Conservation (phyloP, 2,329 filamentous ascomycete species). For the Macrophomina tecta region DNA sequence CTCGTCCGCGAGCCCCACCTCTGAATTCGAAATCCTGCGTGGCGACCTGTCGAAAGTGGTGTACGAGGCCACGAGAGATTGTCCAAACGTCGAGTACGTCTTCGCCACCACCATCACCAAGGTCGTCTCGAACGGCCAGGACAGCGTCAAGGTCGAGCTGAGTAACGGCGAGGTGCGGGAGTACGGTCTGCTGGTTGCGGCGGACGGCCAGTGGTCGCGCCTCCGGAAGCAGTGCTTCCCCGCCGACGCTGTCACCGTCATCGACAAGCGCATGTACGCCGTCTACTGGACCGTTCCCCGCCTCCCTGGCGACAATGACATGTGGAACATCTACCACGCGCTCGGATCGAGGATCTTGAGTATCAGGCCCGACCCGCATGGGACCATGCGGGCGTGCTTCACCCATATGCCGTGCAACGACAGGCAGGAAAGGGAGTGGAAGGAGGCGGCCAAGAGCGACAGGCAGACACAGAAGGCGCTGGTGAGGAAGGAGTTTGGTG, state of each 20-base stretch:
- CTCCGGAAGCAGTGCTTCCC: conserved; percentile 31
- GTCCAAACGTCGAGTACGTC: conserved; percentile 33
- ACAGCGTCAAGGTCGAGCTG: conserved; percentile 9
- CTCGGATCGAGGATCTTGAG: conserved; percentile 32
- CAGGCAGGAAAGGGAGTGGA: conserved; percentile 25
- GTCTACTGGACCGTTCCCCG: conserved; percentile 29
- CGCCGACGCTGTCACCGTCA: conserved; percentile 11
- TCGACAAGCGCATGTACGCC: conserved; percentile 29
- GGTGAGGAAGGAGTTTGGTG: conserved; percentile 32
- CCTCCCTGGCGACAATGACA: conserved; percentile 27
- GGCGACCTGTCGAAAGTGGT: conserved; percentile 57
- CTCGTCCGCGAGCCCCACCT: conserved; percentile 44
- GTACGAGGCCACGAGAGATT: conserved; percentile 37
- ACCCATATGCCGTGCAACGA: conserved; percentile 27
- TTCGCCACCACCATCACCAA: conserved; percentile 32
- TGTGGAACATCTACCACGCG: conserved; percentile 30
- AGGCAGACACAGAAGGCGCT: conserved; percentile 21
- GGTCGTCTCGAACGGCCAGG: conserved; percentile 26
- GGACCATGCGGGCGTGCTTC: conserved; percentile 34
- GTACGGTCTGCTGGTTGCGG: neutral
- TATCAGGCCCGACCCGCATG: conserved; percentile 36
- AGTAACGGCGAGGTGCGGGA: neutral
- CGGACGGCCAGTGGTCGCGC: conserved; percentile 29
- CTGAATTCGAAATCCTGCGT: conserved; percentile 63
- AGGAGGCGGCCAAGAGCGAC: conserved; percentile 26